phyloP scores from a whole-genome alignment of 768 basidiomycete genomes.

The Tricholoma hemisulphureum region DNA sequence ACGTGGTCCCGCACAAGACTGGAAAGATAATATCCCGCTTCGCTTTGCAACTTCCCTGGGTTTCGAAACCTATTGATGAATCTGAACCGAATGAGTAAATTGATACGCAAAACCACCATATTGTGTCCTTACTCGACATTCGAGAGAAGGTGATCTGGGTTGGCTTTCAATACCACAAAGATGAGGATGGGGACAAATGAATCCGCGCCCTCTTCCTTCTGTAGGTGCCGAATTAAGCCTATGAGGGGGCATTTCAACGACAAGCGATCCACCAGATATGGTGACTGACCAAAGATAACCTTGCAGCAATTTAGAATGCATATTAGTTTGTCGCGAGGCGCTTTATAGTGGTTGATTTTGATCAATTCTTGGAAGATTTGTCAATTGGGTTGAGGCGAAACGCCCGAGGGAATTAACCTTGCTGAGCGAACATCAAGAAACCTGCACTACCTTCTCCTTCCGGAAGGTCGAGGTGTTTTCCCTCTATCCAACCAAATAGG shows the following conservation, averaged over 20 bases:
- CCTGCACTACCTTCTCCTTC: conserved; percentile 72
- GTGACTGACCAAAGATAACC: conserved; percentile 88
- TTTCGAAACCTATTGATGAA: conserved; percentile 96
- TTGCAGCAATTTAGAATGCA: conserved; percentile 98
- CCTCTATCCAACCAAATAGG: conserved; percentile 88
- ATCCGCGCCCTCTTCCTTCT: conserved; percentile 86
- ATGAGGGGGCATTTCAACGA: conserved; percentile 2
- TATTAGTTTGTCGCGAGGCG: conserved; percentile 96
- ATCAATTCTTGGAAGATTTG: conserved; percentile 61
- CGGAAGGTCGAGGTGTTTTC: conserved; percentile 88
- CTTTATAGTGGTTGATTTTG: conserved; percentile 99
- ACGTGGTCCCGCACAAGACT: conserved; percentile 66
- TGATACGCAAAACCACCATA: not conserved
- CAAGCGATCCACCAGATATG: conserved; percentile 11
- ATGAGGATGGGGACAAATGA: conserved; percentile 94
- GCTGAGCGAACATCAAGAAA: conserved; percentile 85
- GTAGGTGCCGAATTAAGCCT: conserved; percentile 89
- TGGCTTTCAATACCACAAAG: conserved; percentile 90
- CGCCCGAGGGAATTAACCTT: conserved; percentile 50
- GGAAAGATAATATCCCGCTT: conserved; percentile 95
- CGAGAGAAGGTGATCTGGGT: conserved; percentile 88
- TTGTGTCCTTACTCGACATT: conserved; percentile 84
- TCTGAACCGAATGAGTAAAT: conserved; percentile 37
- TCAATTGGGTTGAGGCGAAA: not conserved
- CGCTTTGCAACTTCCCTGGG: conserved; percentile 85